A percentile compares a stretch with the other conserved stretches of the same genome.
phyloP scores from a whole-genome alignment of 768 basidiomycete species.

The Mrakia frigida region DNA sequence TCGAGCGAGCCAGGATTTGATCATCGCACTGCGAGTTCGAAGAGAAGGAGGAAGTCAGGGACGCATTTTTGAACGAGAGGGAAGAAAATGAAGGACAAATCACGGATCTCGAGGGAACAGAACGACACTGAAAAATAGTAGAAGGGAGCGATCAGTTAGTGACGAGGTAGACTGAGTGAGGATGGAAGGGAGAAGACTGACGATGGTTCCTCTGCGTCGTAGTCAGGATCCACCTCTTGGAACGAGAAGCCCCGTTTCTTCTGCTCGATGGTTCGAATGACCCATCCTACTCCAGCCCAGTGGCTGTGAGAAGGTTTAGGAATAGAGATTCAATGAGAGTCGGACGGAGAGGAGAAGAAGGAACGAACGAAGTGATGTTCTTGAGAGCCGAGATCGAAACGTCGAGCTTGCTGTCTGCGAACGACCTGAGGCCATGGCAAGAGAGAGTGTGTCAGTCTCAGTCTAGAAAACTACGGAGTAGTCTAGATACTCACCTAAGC shows the following conservation, averaged over 20 bases:
- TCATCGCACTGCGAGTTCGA: slow-evolving; percentile 6
- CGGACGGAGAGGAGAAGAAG: not conserved
- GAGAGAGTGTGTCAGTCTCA: no score
- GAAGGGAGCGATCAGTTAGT: not conserved
- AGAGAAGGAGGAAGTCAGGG: not conserved
- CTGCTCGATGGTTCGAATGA: slow-evolving; percentile 32
- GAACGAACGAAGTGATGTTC: not conserved
- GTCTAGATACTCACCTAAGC: not conserved
- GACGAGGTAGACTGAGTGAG: not conserved
- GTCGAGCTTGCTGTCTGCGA: slow-evolving; percentile 29
- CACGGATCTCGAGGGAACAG: slow-evolving; percentile 4
- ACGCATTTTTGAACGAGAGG: not conserved
- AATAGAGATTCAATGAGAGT: no score
- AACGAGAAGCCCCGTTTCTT: slow-evolving; percentile 27
- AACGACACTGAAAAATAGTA: not conserved
- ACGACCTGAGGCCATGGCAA: no score
- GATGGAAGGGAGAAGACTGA: not conserved
- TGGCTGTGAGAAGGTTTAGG: no score
- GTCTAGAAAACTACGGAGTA: no score
- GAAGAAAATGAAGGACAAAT: not conserved
- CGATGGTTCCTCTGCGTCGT: not conserved
- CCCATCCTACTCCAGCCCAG: slow-evolving; percentile 33
- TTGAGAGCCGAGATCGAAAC: slow-evolving; percentile 25
- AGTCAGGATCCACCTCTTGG: slow-evolving; percentile 31
- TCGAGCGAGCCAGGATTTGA: slow-evolving; percentile 19